Percentiles rank a stretch among this genome's conserved stretches.
phyloP scores from a whole-genome alignment of 345 rosid species.

The Gossypium arboreum region DNA sequence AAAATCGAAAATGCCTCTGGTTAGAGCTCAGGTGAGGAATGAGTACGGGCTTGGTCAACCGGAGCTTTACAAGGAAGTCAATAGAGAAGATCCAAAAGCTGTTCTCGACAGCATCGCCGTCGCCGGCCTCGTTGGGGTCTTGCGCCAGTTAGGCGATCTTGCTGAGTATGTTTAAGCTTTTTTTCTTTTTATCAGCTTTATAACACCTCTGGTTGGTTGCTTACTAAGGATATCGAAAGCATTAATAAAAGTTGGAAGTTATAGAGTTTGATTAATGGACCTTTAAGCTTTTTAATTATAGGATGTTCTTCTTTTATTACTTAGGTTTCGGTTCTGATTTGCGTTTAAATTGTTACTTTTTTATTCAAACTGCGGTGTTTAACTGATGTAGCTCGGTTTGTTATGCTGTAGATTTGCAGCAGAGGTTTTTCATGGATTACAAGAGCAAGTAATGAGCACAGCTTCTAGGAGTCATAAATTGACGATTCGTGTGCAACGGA shows the following conservation, averaged over 20 bases:
- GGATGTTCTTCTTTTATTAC: not conserved
- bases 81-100: conserved; percentile 75
- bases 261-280: not conserved
- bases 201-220: not conserved
- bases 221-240: not conserved
- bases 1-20: conserved; percentile 51
- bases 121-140: conserved; percentile 87
- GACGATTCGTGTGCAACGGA: conserved; percentile 56
- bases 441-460: conserved; percentile 70
- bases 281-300: not conserved
- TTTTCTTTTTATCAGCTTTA: not conserved
- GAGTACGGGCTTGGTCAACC: conserved; percentile 59
- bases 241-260: not conserved
- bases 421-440: conserved; percentile 93
- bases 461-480: conserved; percentile 84
- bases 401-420: conserved; percentile 66
- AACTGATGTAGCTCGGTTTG: conserved; percentile 1
- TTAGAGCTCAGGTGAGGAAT: conserved; percentile 66
- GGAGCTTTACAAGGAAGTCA: conserved; percentile 45
- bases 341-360: not conserved
- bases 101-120: conserved; percentile 77
- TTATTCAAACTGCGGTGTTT: not conserved
- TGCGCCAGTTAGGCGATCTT: conserved; percentile 98
- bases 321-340: not conserved
- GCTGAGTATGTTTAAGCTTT: conserved; percentile 62